A percentile compares a stretch with the other conserved stretches of the same genome.
phyloP scores from a whole-genome alignment of 2,329 filamentous ascomycete species.

The Pseudogymnoascus sp. region DNA sequence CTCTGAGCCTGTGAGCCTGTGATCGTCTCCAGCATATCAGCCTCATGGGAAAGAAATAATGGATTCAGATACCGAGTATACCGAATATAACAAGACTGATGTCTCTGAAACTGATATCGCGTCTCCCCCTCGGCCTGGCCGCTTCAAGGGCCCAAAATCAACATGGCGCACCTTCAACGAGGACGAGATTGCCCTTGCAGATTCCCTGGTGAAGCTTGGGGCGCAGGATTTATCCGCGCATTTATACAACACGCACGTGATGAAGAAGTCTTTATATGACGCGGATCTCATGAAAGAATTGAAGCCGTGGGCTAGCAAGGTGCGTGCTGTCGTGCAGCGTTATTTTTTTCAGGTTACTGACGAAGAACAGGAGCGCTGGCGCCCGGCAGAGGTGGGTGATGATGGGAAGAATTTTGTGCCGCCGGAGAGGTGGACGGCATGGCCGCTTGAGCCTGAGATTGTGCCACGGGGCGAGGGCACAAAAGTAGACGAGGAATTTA shows the following conservation, averaged over 20 bases:
- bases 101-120: constrained; percentile 7
- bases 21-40: neutral
- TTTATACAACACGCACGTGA: constrained; percentile 67
- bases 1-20: neutral
- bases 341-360: neutral
- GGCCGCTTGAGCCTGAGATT: constrained; percentile 60
- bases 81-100: neutral
- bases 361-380: constrained; percentile 28
- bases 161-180: constrained; percentile 60
- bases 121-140: constrained; percentile 51
- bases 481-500: constrained; percentile 44
- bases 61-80: constrained; percentile 1
- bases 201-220: constrained; percentile 54
- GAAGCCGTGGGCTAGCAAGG: constrained; percentile 33
- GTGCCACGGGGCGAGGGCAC: constrained; percentile 52
- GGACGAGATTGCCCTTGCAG: constrained; percentile 54
- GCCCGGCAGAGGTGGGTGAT: constrained; percentile 29
- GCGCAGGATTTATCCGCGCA: constrained; percentile 65
- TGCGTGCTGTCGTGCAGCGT: neutral
- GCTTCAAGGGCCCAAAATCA: constrained; percentile 57
- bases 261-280: constrained; percentile 46
- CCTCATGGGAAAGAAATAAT: neutral
- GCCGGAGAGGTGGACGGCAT: constrained; percentile 68
- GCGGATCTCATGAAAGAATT: constrained; percentile 13
- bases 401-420: constrained; percentile 38